These are phyloP conservation scores for Galerina sulciceps DNA, from an alignment of 768 basidiomycete genomes.

Conservation along the genomic window DNA sequence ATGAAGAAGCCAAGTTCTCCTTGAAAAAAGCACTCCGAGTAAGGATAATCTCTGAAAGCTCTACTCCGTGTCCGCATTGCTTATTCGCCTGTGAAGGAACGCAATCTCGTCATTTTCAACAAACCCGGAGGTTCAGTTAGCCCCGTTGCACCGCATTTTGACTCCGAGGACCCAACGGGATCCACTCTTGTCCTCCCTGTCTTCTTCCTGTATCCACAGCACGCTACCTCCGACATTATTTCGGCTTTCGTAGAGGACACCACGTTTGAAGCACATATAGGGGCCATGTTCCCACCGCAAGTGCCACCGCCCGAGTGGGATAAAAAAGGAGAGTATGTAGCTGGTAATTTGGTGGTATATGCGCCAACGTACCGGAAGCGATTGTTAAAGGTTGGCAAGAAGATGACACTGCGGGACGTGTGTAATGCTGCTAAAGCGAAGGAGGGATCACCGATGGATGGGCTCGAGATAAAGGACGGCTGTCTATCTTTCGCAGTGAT, in stretches of 20 bases:
- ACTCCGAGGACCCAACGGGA: slow-evolving; percentile 62
- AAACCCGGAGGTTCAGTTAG: slow-evolving; percentile 56
- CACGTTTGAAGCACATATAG: slow-evolving; percentile 77
- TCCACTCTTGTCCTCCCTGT: slow-evolving; percentile 79
- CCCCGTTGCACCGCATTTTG: slow-evolving; percentile 68
- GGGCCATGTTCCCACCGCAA: slow-evolving; percentile 81
- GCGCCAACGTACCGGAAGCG: slow-evolving; percentile 78
- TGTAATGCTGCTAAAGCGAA: slow-evolving; percentile 64
- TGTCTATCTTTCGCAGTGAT: slow-evolving; percentile 81
- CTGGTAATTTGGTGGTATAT: slow-evolving; percentile 74
- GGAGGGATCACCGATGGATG: slow-evolving; percentile 67
- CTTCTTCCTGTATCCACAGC: slow-evolving; percentile 92
- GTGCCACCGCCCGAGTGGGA: slow-evolving; percentile 80
- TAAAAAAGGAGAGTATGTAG: slow-evolving; percentile 62
- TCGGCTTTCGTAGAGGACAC: slow-evolving; percentile 85
- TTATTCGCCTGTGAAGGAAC: slow-evolving; percentile 51
- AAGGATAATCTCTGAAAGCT: slow-evolving; percentile 24
- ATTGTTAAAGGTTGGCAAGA: slow-evolving; percentile 89
- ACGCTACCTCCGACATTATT: slow-evolving; percentile 88
- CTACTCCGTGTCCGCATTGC: slow-evolving; percentile 2
- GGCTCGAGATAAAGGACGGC: slow-evolving; percentile 83
- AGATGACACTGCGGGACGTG: slow-evolving; percentile 84
- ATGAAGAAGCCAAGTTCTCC: slow-evolving; percentile 54
- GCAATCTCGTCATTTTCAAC: slow-evolving; percentile 67
- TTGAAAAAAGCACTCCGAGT: slow-evolving; percentile 71